A percentile compares a stretch with the other conserved stretches of the same genome.
Evolutionary conservation across 177 flowering plant species (phyloP).

Genomic region (Vitis hybrid): DNA sequence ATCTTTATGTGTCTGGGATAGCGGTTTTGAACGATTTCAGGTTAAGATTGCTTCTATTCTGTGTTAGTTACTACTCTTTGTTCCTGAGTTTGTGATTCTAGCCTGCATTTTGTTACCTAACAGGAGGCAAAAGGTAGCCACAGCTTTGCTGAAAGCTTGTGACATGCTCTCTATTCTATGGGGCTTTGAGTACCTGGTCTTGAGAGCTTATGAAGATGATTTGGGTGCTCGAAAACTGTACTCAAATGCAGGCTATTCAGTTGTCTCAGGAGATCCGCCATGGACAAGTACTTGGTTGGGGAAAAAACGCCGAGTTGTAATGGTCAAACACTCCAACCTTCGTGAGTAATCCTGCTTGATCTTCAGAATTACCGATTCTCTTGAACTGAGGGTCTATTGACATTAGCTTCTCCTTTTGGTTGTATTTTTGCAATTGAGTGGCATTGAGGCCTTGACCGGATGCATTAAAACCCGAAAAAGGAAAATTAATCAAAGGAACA

Average conservation of each 20-base stretch:
- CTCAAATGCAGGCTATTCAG: constrained; percentile 64
- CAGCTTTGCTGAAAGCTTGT: constrained; percentile 75
- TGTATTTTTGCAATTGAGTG: no score
- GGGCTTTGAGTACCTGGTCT: constrained; percentile 70
- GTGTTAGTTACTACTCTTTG: no score
- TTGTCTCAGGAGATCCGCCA: constrained; percentile 65
- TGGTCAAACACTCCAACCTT: constrained; percentile 46
- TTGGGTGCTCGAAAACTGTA: constrained; percentile 69
- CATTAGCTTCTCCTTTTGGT: no score
- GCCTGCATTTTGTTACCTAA: not conserved
- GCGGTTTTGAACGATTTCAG: constrained; percentile 72
- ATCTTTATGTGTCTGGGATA: constrained; percentile 85
- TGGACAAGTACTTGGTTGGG: constrained; percentile 87
- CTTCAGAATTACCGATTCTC: no score
- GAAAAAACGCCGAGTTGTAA: constrained; percentile 65
- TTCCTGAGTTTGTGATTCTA: not conserved
- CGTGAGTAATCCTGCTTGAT: no score
- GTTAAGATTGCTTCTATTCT: constrained; percentile 20
- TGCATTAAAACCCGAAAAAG: no score
- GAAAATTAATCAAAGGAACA: no score
- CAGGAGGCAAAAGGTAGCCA: constrained; percentile 85
- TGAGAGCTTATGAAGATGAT: constrained; percentile 85
- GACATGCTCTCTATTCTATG: constrained; percentile 50
- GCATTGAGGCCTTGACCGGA: no score
- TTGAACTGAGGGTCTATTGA: no score